Evolutionary conservation across 306 rosid species (phyloP).

Genomic region (Cucurbita moschata): DNA sequence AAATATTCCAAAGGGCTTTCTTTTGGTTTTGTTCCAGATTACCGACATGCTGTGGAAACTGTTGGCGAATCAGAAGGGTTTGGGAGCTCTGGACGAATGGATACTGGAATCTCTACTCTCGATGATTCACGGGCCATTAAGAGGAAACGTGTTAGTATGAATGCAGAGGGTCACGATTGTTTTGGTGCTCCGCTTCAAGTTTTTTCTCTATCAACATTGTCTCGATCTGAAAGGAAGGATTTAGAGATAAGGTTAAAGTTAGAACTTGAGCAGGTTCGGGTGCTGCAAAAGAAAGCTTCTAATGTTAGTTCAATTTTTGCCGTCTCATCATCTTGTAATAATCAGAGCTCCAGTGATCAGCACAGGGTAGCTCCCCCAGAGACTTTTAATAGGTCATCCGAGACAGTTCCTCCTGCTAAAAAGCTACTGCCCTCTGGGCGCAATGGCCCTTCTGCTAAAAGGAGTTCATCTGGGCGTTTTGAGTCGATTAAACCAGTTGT

Average conservation of each 20-base stretch:
- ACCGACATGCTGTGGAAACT: constrained; percentile 74
- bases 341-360: constrained; percentile 48
- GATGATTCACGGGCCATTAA: constrained; percentile 55
- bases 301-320: constrained; percentile 18
- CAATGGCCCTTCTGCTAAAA: constrained; percentile 40
- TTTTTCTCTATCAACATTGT: constrained; percentile 43
- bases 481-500: constrained; percentile 30
- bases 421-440: constrained; percentile 45
- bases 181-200: constrained; percentile 49
- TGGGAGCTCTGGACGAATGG: constrained; percentile 64
- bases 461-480: constrained; percentile 25
- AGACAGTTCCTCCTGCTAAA: constrained; percentile 35
- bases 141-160: constrained; percentile 44
- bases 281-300: constrained; percentile 45
- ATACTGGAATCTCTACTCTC: constrained; percentile 32
- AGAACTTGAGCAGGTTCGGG: constrained; percentile 69
- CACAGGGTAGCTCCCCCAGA: constrained; percentile 40
- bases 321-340: constrained; percentile 50
- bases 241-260: constrained; percentile 44
- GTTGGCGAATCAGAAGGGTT: constrained; percentile 85
- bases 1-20: constrained; percentile 69
- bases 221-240: constrained; percentile 48
- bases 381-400: constrained; percentile 17
- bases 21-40: constrained; percentile 76
- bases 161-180: constrained; percentile 31